Base-by-base conservation (phyloP, 2,329 filamentous ascomycete genomes). In the Diplocarpon mali region DNA sequence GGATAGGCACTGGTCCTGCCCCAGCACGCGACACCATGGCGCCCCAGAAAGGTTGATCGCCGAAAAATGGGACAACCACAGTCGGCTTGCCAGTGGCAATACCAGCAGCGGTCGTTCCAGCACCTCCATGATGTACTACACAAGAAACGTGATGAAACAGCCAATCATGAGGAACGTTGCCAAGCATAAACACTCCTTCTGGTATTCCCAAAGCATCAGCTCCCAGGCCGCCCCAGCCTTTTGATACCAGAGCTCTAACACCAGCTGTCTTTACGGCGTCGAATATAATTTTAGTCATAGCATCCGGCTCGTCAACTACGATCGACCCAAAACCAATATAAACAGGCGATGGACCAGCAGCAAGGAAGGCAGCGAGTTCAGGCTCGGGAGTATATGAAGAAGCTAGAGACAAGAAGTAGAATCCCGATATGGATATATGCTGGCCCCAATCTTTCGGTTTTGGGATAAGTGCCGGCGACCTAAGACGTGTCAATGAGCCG, bases 151-250 rank as follows among this genome's bases (percentile, higher is more conserved):
- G 79, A 51, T 85, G 72, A 63, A 94, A 94, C 0, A 94, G 66
- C 87, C 87, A 94, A 64, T 94, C 88, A 51, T 94, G 88, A 1
- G 87, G 87, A 36, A 81, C 79, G 57, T 90, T 92, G 10, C 84
- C 86, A 31, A 94, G 70, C 77, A 93, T 86, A 59, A 85, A 86
- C 1, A 93, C 78, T 3, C 78, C 77, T 2, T 87, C 77, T 0
- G 85, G 85, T n/a, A 87, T 64, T 1, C 73, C 74, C 3, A 83
- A 60, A 28, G 78, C 69, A 55, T 87, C 83, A 0, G 76, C 82
- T 27, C 86, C 87, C 7, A 94, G 69, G 0, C 86, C 86, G 39
- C 87, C 86, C 88, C 87, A 94, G 13, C 87, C 88, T 58, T 90
- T 88, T 0, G 85, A 90, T 1, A 94, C 81, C 1, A 94, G 66